Base-by-base conservation (phyloP, 2,329 filamentous ascomycete species). In the Mycocentrospora acerina region DNA sequence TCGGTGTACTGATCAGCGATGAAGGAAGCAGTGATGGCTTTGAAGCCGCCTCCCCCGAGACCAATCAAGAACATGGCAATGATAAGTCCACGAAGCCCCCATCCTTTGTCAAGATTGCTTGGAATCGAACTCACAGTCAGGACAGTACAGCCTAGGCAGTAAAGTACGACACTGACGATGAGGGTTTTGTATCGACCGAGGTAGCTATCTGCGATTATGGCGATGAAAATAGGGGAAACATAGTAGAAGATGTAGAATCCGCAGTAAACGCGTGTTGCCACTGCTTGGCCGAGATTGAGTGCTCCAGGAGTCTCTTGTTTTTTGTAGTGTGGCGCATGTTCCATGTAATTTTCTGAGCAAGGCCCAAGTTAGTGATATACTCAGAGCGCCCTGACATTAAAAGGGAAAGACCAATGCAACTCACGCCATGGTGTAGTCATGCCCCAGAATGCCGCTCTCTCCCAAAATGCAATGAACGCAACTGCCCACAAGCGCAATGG, bases 181-280 rank as follows among this genome's bases (percentile, higher is more conserved):
- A 71, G 53, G 3, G 65, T 68, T 10, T 50, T 62, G 37, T 66
- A 70, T 24, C 69, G 59, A 11, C 69, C 70, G 10, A 71, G 48
- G 34, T 53, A 64, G n/a, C 53, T 59, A 42, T 72, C 71, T 5
- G 67, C 62, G 6, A 72, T 1, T 26, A 68, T 46, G 4, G 68
- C 67, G 24, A 67, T 60, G 4, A 58, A 28, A 4, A 69, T 40
- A 0, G 70, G 66, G 3, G 59, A 55, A 2, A 68, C 45, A 42
- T 72, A 77, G 12, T 66, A 66, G 48, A 75, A 75, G 53, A 78
- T 76, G 50, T 76, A 75, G 54, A 82, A 81, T 45, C 76, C 78
- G 30, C 77, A 71, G 42, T 74, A 75, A 8, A 82, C 68, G 16
- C 71, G 74, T 3, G 78, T 79, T 4, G 78, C 78, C 15, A 44